These are phyloP conservation scores for Phalaenopsis hybrid DNA, from an alignment of 116 monocot genomes.

Conservation along the genomic window DNA sequence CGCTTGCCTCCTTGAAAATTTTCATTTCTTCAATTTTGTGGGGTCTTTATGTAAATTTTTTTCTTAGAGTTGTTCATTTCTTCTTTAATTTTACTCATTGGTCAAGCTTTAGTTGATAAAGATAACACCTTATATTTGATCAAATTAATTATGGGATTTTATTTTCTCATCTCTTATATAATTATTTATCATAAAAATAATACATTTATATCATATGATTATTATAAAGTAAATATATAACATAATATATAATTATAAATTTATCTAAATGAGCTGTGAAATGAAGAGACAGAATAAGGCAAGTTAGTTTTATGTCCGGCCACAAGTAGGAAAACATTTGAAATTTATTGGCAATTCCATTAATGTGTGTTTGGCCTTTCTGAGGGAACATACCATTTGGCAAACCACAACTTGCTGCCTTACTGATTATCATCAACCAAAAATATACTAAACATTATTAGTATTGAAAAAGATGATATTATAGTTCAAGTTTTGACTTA, in stretches of 20 bases:
- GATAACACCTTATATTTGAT: too few species aligned
- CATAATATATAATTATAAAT: not conserved
- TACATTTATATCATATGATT: too few species aligned
- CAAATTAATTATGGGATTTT: too few species aligned
- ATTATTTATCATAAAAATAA: too few species aligned
- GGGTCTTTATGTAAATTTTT: too few species aligned
- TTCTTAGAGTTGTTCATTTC: too few species aligned
- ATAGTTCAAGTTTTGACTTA: not conserved
- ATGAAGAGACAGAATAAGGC: not conserved
- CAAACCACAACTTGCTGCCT: not conserved
- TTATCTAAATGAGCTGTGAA: not conserved
- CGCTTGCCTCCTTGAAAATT: too few species aligned
- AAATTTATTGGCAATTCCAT: not conserved
- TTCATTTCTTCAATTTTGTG: too few species aligned
- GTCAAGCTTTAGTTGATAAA: too few species aligned
- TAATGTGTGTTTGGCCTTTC: not conserved
- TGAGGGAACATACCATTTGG: not conserved
- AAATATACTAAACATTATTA: not conserved
- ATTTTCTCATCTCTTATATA: too few species aligned
- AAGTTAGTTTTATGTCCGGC: not conserved
- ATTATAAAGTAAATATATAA: too few species aligned
- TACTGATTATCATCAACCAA: not conserved
- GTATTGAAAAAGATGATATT: not conserved
- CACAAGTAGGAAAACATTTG: not conserved
- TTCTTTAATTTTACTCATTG: too few species aligned